These are phyloP conservation scores for Pleurotus tuber-regium DNA, from an alignment of 768 basidiomycete genomes.

Conservation along the genomic window DNA sequence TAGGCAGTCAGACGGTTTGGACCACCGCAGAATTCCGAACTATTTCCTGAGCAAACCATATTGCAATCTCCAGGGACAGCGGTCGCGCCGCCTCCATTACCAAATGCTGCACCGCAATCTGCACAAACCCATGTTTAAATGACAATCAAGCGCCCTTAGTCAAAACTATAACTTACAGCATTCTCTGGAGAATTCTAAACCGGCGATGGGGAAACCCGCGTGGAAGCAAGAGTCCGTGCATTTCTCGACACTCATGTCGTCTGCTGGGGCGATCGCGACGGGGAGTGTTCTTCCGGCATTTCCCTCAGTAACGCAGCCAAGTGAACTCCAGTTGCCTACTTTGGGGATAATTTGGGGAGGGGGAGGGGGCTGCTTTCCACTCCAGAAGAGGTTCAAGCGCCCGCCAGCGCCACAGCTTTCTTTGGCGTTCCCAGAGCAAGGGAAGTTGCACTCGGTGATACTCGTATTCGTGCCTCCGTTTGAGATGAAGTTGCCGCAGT, in stretches of 20 bases:
- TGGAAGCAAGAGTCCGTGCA: slow-evolving; percentile 64
- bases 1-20: slow-evolving; percentile 65
- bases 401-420: slow-evolving; percentile 62
- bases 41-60: slow-evolving; percentile 65
- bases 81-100: slow-evolving; percentile 41
- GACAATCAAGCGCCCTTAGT: no score
- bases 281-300: slow-evolving; percentile 41
- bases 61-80: slow-evolving; percentile 53
- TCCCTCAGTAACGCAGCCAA: slow-evolving; percentile 66
- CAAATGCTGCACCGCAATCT: slow-evolving; percentile 52
- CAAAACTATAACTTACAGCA: slow-evolving; percentile 45
- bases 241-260: slow-evolving; percentile 47
- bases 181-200: slow-evolving; percentile 43
- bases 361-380: slow-evolving; percentile 52
- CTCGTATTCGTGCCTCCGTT: slow-evolving; percentile 44
- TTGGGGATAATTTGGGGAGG: slow-evolving; percentile 49
- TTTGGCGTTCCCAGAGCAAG: slow-evolving; percentile 55
- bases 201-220: slow-evolving; percentile 39
- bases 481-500: slow-evolving; percentile 58
- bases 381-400: slow-evolving; percentile 64
- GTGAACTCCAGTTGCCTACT: slow-evolving; percentile 63
- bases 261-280: slow-evolving; percentile 31
- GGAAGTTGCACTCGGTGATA: slow-evolving; percentile 54
- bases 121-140: slow-evolving; percentile 2
- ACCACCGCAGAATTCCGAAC: slow-evolving; percentile 70